Evolutionary conservation across 225 moss, liverwort and hornwort species (phyloP).

Genomic region (Neckera pumila): DNA sequence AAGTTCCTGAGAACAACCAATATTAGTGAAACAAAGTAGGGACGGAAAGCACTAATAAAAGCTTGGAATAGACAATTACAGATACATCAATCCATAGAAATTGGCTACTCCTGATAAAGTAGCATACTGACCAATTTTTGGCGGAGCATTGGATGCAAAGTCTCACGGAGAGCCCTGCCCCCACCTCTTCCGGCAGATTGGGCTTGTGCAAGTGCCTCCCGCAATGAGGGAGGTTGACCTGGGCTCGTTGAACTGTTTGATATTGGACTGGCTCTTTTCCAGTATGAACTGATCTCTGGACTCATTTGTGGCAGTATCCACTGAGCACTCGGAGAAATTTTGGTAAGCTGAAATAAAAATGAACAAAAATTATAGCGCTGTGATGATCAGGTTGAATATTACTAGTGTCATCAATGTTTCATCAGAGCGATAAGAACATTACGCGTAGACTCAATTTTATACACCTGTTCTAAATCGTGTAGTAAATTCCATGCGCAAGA

Average conservation of each 20-base stretch:
- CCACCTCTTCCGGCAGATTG: conserved; percentile 69
- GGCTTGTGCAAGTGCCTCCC: conserved; percentile 77
- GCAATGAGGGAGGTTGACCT: conserved; percentile 67
- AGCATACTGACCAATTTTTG: conserved; percentile 70
- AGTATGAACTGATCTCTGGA: conserved; percentile 70
- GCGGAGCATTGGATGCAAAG: conserved; percentile 75
- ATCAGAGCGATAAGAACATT: not conserved
- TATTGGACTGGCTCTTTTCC: conserved; percentile 81
- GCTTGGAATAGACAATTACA: not conserved
- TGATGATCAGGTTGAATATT: not conserved
- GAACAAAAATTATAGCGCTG: not conserved
- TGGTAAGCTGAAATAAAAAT: conserved; percentile 12
- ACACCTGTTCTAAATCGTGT: not conserved
- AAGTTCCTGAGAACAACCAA: conserved; percentile 51
- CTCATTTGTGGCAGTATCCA: conserved; percentile 71
- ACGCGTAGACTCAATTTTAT: not conserved
- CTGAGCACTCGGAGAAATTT: conserved; percentile 29
- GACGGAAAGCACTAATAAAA: not conserved
- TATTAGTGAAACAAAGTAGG: not conserved
- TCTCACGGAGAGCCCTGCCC: conserved; percentile 77
- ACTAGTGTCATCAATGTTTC: not conserved
- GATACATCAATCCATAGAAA: not conserved
- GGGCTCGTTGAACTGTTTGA: conserved; percentile 65
- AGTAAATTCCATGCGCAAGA: not conserved
- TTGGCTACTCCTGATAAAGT: not conserved